Base-by-base conservation (phyloP, 2,329 filamentous ascomycete genomes). In the Colletotrichum siamense region DNA sequence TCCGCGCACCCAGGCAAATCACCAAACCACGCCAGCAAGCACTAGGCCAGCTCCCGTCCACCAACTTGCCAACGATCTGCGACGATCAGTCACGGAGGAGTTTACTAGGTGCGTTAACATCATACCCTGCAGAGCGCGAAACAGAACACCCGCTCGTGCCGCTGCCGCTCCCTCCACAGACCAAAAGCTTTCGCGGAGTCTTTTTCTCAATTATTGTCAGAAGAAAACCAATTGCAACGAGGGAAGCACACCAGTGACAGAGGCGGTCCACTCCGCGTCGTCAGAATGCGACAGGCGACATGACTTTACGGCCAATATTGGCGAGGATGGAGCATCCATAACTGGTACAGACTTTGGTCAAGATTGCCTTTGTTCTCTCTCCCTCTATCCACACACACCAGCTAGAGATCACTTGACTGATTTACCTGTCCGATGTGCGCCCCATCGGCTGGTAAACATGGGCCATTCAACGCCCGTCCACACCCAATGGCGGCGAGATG, bases 361-460 rank as follows among this genome's bases (percentile, higher is more conserved):
- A 66, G 62, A 62, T 52, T 57, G 59, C 44, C 70, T 72, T 65
- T 69, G 73, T 76, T 69, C 69, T 64, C 57, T 55, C 34, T 28
- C 49, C 15, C 65, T 36, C 44, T 68, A 74, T 61, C 71, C 66
- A 71, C 66, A 49, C 75, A 77, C 75, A 74, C 71, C 55, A 52
- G 52, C 66, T 22, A 52, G 49, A 71, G 75, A 77, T 75, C 75
- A 77, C 75, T 77, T 70, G 71, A 77, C 65, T 69, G 73, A 73
- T 61, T 26, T 64, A 73, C 30, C 62, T 68, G 73, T 67, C 55
- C 62, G 49, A 63, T 57, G 22, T 55, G 32, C 57, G 57, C 70
- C 69, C 73, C 70, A 64, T 73, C 57, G 64, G 57, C 73, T 36
- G 61, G 44, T 66, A 18, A 70, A 39, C 62, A 12, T 62, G 26